phyloP scores from a whole-genome alignment of 2,329 filamentous ascomycete genomes.

The Colletotrichum coccodes region DNA sequence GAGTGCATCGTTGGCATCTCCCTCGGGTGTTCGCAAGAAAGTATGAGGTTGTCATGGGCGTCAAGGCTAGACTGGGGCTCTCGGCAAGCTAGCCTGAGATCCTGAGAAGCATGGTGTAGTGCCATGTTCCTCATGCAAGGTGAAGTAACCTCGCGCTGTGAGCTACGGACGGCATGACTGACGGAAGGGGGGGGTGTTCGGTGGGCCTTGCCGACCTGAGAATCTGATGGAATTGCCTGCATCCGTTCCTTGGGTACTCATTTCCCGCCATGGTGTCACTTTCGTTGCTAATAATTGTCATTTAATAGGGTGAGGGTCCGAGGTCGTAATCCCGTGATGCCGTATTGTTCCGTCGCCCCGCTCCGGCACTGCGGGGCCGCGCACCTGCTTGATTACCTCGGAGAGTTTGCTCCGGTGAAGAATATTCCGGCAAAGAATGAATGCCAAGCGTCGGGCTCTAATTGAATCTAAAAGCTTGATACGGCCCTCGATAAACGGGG shows the following conservation, averaged over 20 bases:
- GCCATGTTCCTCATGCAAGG: background rate
- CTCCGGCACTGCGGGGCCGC: slow-evolving; percentile 6
- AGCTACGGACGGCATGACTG: background rate
- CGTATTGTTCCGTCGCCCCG: background rate
- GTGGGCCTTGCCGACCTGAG: background rate
- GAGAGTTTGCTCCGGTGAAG: slow-evolving; percentile 13
- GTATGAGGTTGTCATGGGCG: background rate
- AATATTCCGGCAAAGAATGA: slow-evolving; percentile 20
- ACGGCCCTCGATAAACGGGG: background rate
- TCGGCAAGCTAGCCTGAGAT: slow-evolving; percentile 7
- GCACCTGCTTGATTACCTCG: background rate
- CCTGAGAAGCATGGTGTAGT: background rate
- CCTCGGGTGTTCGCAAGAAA: background rate
- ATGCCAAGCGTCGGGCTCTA: no score
- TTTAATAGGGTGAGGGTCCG: slow-evolving; percentile 11
- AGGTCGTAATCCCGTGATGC: slow-evolving; percentile 8
- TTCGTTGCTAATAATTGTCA: no score
- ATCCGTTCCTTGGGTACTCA: background rate
- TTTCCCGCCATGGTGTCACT: background rate
- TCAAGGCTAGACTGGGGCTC: background rate
- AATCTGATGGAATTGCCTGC: background rate
- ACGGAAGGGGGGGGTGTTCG: background rate
- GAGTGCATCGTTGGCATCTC: background rate
- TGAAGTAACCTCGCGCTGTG: background rate
- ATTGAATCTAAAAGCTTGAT: no score